Conservation (phyloP, 2,329 filamentous ascomycete species). For the Sporothrix euskadiensis region DNA sequence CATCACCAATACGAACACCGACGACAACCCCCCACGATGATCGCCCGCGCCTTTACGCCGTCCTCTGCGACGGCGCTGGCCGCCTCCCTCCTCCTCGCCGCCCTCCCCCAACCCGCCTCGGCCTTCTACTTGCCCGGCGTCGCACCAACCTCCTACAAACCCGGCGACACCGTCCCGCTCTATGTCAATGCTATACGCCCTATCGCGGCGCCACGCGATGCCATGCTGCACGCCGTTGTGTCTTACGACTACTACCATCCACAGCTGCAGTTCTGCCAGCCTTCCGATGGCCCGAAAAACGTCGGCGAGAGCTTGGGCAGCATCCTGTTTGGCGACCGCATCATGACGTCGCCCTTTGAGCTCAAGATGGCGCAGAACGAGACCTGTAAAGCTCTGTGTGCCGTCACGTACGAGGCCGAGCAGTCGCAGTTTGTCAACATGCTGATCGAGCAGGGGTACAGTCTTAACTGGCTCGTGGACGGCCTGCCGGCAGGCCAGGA, state of each 20-base stretch:
- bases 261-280: constrained; percentile 83
- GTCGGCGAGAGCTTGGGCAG: constrained; percentile 89
- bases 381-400: constrained; percentile 79
- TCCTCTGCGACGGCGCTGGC: constrained; percentile 44
- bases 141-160: constrained; percentile 87
- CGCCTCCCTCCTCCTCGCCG: constrained; percentile 48
- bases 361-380: constrained; percentile 85
- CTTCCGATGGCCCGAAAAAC: constrained; percentile 72
- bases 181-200: constrained; percentile 93
- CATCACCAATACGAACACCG: neutral
- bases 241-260: constrained; percentile 95
- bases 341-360: constrained; percentile 91
- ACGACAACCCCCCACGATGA: constrained; percentile 10
- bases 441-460: constrained; percentile 81
- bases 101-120: constrained; percentile 55
- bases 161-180: constrained; percentile 76
- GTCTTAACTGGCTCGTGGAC: constrained; percentile 94
- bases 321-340: constrained; percentile 95
- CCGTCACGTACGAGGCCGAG: constrained; percentile 61
- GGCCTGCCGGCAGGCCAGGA: constrained; percentile 87
- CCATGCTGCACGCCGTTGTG: constrained; percentile 85
- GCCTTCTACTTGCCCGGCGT: constrained; percentile 97
- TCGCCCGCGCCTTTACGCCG: constrained; percentile 41
- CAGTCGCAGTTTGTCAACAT: constrained; percentile 78
- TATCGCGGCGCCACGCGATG: constrained; percentile 72